phyloP scores from a whole-genome alignment of 768 basidiomycete genomes.

The Rhodotorula paludigena region DNA sequence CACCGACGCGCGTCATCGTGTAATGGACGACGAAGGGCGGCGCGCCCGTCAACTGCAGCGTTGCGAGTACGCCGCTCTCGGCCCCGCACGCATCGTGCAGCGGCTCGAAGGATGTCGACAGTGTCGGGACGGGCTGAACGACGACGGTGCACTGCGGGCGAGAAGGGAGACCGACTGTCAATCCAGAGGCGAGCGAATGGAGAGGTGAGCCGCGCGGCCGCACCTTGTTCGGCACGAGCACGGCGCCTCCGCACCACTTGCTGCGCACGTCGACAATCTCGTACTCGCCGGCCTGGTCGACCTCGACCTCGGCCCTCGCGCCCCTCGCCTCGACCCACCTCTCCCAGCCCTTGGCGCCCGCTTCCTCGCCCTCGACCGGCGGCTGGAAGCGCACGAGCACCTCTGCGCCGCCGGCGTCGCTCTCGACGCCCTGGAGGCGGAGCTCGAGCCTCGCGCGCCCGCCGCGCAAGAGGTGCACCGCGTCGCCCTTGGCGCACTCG shows the following conservation, averaged over 20 bases:
- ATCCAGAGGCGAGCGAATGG: background rate
- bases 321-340: slow-evolving; percentile 6
- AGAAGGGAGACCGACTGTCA: background rate
- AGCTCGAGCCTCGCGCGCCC: slow-evolving; percentile 9
- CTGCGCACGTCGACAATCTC: slow-evolving; percentile 27
- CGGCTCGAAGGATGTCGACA: slow-evolving; percentile 25
- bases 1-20: slow-evolving; percentile 10
- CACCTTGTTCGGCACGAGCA: slow-evolving; percentile 25
- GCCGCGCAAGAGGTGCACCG: slow-evolving; percentile 13
- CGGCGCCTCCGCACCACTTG: slow-evolving; percentile 20
- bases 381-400: slow-evolving; percentile 20
- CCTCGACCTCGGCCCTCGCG: slow-evolving; percentile 4
- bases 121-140: slow-evolving; percentile 28
- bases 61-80: slow-evolving; percentile 23
- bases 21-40: slow-evolving; percentile 36
- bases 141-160: slow-evolving; percentile 25
- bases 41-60: slow-evolving; percentile 32
- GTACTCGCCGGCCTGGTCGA: slow-evolving; percentile 25
- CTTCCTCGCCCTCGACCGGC: background rate
- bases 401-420: slow-evolving; percentile 3
- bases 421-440: slow-evolving; percentile 1
- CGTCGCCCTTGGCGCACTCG: slow-evolving; percentile 26
- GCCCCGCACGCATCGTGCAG: slow-evolving; percentile 34
- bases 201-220: too few relatives aligned
- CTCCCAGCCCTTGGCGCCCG: slow-evolving; percentile 7